phyloP scores from a whole-genome alignment of 179 eudicot genomes.

The Corrigiola litoralis region DNA sequence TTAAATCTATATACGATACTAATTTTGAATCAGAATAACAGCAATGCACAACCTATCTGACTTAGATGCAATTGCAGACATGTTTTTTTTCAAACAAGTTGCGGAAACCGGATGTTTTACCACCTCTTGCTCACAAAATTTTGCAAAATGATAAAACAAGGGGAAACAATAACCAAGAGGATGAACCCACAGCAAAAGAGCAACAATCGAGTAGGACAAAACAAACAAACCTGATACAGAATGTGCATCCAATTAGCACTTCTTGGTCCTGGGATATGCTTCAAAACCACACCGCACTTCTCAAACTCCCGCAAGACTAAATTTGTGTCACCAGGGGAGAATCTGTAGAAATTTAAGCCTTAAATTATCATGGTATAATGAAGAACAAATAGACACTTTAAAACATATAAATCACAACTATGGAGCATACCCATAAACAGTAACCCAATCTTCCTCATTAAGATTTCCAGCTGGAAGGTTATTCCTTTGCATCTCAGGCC shows the following conservation, averaged over 20 bases:
- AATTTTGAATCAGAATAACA: too few relatives aligned
- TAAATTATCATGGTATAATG: too few relatives aligned
- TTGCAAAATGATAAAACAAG: background rate
- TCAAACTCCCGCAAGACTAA: conserved; percentile 91
- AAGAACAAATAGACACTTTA: background rate
- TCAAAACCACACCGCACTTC: conserved; percentile 81
- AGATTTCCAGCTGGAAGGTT: conserved; percentile 53
- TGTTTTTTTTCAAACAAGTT: too few relatives aligned
- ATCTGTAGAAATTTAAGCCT: conserved; percentile 33
- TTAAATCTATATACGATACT: too few relatives aligned
- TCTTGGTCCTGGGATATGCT: conserved; percentile 92
- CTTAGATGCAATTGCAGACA: too few relatives aligned
- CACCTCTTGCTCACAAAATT: too few relatives aligned
- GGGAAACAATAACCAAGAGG: background rate
- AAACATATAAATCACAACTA: background rate
- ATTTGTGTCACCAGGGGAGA: conserved; percentile 87
- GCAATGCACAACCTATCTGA: too few relatives aligned
- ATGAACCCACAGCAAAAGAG: background rate
- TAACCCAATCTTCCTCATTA: conserved; percentile 96
- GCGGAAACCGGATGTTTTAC: too few relatives aligned
- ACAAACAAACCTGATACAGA: conserved; percentile 68
- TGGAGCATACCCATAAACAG: conserved; percentile 78
- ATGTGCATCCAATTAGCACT: conserved; percentile 97
- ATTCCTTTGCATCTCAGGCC: conserved; percentile 75
- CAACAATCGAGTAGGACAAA: background rate